Conservation (phyloP, 2,329 filamentous ascomycete species). For the Fusarium sp. region DNA sequence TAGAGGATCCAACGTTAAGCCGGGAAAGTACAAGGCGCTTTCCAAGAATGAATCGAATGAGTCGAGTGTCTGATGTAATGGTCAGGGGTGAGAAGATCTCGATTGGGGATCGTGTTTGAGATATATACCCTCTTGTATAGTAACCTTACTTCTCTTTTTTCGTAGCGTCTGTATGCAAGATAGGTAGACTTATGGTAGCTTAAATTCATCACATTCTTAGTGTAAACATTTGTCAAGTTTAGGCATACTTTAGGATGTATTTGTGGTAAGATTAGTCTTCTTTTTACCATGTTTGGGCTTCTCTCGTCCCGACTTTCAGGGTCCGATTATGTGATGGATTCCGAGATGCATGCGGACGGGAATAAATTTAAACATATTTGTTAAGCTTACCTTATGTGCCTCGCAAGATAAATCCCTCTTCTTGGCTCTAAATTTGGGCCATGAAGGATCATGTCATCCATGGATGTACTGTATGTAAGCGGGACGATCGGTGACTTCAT, state of each 20-base stretch:
- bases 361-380: constrained; percentile 11
- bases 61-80: constrained; percentile 14
- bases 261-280: neutral
- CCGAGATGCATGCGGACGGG: neutral
- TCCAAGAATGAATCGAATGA: constrained; percentile 15
- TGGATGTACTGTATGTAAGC: neutral
- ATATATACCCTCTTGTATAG: neutral
- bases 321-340: neutral
- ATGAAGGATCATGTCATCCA: neutral
- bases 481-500: constrained; percentile 36
- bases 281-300: neutral
- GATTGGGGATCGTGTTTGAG: neutral
- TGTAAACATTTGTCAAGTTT: neutral
- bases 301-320: neutral
- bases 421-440: constrained; percentile 17
- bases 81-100: neutral
- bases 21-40: constrained; percentile 15
- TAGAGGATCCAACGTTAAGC: constrained; percentile 30
- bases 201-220: neutral
- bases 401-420: neutral
- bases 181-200: neutral
- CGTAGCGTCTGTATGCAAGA: neutral
- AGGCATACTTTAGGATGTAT: neutral
- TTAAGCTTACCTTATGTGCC: constrained; percentile 14
- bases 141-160: neutral